Evolutionary conservation across 202 grass and related monocot species (phyloP), one percentile per base, ranked within the genome.

Genomic region (Zoysia matrella): DNA sequence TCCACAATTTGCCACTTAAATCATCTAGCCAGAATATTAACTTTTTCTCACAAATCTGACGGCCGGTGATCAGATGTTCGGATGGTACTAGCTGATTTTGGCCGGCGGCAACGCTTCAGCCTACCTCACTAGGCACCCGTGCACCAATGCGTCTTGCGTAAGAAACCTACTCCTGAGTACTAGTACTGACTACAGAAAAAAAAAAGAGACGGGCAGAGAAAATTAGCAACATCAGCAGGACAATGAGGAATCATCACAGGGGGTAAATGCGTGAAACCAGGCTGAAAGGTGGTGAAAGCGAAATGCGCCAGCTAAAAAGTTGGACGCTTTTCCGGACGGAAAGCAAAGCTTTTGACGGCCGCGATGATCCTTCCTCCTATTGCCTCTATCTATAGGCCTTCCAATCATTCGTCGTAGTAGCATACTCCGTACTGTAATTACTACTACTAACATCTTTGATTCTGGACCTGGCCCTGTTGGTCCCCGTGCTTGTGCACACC

Each of bases 261-360:
- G 52, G 47, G 0, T 42, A n/a, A 14, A 45, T 60, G 30, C 9
- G 67, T 56, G 57, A 82, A 60, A 73, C 71, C 47, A 55, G 67
- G 73, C 52, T 73, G 73, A 73, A 82, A 88, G 47, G 76, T 4
- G 52, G 64, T 67, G 9, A 42, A 42, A 42, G 58, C 3, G 0
- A 10, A 86, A 80, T 39, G 61, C 10, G 44, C 67, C 30, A 36
- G 75, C 57, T 60, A 73, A 68, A 48, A 50, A 73, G 60, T 63
- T 79, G 50, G 12, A 72, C 49, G 7, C 47, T 63, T 63, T 61
- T 62, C 18, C 18, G 60, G 18, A 62, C 60, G 60, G 60, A 36
- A 10, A 63, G 18, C 22, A 36, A 36, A 36, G 30, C 22, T 60
- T 52, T 62, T 60, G 57, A 60, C 18, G 16, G 57, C 57, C 57